Percentiles rank a stretch among this genome's conserved stretches.
Evolutionary conservation across 2,329 filamentous ascomycete species (phyloP).

Genomic region (Cercospora sp.): DNA sequence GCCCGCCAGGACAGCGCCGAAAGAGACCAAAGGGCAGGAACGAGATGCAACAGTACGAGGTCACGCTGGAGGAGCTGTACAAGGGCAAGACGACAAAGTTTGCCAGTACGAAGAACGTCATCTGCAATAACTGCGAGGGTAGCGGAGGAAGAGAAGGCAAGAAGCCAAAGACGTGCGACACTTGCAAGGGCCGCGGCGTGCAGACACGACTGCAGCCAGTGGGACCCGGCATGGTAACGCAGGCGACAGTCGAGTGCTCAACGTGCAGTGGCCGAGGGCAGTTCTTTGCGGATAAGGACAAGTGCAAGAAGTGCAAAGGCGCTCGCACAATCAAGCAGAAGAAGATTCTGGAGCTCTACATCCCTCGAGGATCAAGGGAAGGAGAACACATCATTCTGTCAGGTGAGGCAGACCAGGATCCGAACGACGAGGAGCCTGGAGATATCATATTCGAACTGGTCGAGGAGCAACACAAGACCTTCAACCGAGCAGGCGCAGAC

Average conservation of each 20-base stretch:
- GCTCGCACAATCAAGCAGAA: conserved; percentile 81
- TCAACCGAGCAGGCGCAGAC: conserved; percentile 81
- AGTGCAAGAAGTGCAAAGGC: conserved; percentile 98
- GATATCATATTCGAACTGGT: conserved; percentile 88
- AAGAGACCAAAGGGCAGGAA: conserved; percentile 64
- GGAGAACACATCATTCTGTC: conserved; percentile 88
- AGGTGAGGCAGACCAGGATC: conserved; percentile 90
- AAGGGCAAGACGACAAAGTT: conserved; percentile 99
- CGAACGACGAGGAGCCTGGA: conserved; percentile 83
- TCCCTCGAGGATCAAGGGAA: conserved; percentile 75
- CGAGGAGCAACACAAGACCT: conserved; percentile 77
- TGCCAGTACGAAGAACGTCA: conserved; percentile 87
- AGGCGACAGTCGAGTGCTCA: conserved; percentile 75
- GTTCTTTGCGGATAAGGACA: conserved; percentile 92
- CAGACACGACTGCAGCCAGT: conserved; percentile 78
- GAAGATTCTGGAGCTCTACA: conserved; percentile 95
- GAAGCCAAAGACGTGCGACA: conserved; percentile 78
- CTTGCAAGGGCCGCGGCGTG: conserved; percentile 76
- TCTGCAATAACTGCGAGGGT: conserved; percentile 85
- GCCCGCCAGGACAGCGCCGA: conserved; percentile 40
- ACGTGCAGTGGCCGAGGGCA: conserved; percentile 82
- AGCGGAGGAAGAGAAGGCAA: conserved; percentile 81
- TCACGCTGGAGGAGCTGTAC: conserved; percentile 91
- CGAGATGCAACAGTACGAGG: conserved; percentile 88
- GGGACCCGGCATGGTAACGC: conserved; percentile 81